phyloP scores from a whole-genome alignment of 148 eudicot genomes.

The Rhododendron williamsianum region DNA sequence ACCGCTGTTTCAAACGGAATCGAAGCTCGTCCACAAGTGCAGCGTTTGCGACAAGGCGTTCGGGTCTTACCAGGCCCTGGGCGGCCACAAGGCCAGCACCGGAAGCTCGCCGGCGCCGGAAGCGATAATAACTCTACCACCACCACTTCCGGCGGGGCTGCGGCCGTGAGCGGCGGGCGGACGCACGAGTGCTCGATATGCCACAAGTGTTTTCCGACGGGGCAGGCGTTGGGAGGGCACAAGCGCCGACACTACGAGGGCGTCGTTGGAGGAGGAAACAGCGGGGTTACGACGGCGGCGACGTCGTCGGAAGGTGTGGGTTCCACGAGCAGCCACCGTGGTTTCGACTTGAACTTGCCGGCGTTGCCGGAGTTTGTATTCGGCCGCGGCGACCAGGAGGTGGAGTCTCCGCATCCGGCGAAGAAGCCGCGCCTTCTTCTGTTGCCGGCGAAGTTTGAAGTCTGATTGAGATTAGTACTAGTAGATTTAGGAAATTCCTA shows the following conservation, averaged over 20 bases:
- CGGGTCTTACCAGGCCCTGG: conserved; percentile 59
- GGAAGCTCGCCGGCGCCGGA: conserved; percentile 27
- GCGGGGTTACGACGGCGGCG: background rate
- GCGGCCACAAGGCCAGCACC: conserved; percentile 88
- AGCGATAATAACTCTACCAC: conserved; percentile 9
- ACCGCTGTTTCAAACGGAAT: background rate
- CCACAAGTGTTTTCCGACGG: conserved; percentile 48
- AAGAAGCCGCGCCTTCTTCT: conserved; percentile 35
- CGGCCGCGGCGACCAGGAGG: conserved; percentile 47
- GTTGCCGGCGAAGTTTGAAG: background rate
- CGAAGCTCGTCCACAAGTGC: conserved; percentile 35
- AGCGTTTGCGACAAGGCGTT: conserved; percentile 52
- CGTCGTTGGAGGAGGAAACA: background rate
- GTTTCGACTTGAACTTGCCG: conserved; percentile 55
- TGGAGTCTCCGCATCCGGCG: conserved; percentile 50
- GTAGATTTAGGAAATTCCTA: background rate
- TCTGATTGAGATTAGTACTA: background rate
- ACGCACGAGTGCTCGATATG: conserved; percentile 61
- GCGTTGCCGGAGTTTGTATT: conserved; percentile 32
- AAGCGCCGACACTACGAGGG: conserved; percentile 77
- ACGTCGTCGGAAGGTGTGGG: conserved; percentile 20
- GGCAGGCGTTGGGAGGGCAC: conserved; percentile 84
- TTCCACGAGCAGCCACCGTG: conserved; percentile 19
- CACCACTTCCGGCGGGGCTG: background rate
- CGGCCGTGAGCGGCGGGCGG: conserved; percentile 10